Conservation (phyloP, 2,329 filamentous ascomycete species). For the Chalaropsis thielavioides region DNA sequence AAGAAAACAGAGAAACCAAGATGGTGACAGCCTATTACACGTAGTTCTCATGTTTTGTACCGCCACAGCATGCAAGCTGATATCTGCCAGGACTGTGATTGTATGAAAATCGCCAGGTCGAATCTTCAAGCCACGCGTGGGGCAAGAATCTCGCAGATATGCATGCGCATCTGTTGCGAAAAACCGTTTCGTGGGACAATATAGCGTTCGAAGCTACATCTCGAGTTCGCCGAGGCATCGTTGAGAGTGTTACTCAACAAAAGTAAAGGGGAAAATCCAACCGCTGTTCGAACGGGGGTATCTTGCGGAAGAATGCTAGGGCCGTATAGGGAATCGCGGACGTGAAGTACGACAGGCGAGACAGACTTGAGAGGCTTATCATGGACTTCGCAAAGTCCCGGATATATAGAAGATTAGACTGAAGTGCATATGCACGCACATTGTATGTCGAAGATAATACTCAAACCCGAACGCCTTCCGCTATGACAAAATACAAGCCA, state of each 20-base stretch:
- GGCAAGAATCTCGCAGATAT: neutral
- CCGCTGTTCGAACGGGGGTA: constrained; percentile 3
- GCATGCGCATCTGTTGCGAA: neutral
- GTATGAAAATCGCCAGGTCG: neutral
- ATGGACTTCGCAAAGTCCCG: constrained; percentile 7
- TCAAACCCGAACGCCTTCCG: constrained; percentile 41
- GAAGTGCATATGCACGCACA: constrained; percentile 28
- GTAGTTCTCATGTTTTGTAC: neutral
- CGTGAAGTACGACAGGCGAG: neutral
- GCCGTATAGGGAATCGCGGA: neutral
- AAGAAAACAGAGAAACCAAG: constrained; percentile 5
- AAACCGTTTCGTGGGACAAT: neutral
- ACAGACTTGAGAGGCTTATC: neutral
- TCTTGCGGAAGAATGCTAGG: neutral
- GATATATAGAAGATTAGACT: constrained; percentile 37
- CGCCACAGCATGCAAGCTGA: neutral
- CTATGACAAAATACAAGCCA: constrained; percentile 30
- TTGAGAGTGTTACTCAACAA: neutral
- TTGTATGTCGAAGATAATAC: constrained; percentile 35
- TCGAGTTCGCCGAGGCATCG: neutral
- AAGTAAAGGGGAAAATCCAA: neutral
- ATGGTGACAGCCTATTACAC: neutral
- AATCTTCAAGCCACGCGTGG: neutral
- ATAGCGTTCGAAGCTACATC: neutral
- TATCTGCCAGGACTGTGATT: neutral